Evolutionary conservation across 371 early-diverging fungal genomes (phyloP).

Genomic region (Umbelopsis sp.): DNA sequence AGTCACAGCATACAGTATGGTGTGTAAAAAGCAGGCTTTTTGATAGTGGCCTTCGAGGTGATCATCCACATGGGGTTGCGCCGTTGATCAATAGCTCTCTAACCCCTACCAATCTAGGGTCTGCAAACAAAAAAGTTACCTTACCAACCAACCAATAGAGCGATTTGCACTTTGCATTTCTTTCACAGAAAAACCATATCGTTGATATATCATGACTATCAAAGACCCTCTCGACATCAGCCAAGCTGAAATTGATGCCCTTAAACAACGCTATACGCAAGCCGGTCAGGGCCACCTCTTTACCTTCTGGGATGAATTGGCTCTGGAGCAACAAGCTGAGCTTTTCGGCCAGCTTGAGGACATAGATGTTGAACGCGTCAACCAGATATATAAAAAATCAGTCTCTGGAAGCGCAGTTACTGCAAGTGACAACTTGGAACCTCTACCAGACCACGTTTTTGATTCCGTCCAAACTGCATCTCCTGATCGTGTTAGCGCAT

Average conservation of each 20-base stretch:
- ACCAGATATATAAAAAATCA: conserved; percentile 68
- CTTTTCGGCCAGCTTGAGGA: conserved; percentile 64
- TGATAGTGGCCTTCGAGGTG: no score
- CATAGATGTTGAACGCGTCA: conserved; percentile 75
- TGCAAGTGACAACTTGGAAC: conserved; percentile 38
- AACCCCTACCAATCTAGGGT: neutral
- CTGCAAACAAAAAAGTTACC: neutral
- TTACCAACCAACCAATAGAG: no score
- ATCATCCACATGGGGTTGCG: no score
- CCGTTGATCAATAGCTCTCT: neutral
- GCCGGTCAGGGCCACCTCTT: conserved; percentile 90
- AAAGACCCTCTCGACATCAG: conserved; percentile 18
- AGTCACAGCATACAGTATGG: no score
- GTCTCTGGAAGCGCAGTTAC: conserved; percentile 23
- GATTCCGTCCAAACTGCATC: conserved; percentile 40
- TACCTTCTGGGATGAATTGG: conserved; percentile 70
- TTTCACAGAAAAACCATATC: neutral
- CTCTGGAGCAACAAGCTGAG: conserved; percentile 47
- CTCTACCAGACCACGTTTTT: conserved; percentile 61
- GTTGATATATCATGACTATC: conserved; percentile 17
- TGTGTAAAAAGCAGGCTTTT: no score
- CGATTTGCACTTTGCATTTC: neutral
- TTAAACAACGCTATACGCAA: conserved; percentile 48
- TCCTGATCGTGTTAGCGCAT: conserved; percentile 39
- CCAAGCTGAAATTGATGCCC: neutral